Evolutionary conservation across 495 filamentous ascomycete species (phyloP).

Genomic region (Hyaloscypha finlandica): DNA sequence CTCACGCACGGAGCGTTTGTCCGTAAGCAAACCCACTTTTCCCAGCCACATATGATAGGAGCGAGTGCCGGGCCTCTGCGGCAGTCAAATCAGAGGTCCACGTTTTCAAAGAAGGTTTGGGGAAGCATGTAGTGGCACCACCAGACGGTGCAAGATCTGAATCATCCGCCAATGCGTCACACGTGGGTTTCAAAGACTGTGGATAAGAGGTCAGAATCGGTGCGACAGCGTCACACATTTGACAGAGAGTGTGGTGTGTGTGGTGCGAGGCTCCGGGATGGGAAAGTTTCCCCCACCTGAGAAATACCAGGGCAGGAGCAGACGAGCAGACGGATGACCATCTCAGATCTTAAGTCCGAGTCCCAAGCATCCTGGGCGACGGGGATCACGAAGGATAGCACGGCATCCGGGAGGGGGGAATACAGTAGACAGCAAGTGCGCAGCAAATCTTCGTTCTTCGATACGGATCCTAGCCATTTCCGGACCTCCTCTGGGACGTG

Average conservation of each 20-base stretch:
- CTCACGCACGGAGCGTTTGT: not conserved
- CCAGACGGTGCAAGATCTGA: not conserved
- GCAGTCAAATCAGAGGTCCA: conserved; percentile 6
- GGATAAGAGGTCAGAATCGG: not conserved
- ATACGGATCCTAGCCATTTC: not conserved
- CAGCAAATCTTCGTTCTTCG: not conserved
- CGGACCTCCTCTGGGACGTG: not conserved
- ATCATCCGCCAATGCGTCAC: conserved; percentile 2
- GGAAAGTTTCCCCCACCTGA: not conserved
- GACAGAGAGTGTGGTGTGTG: too few relatives aligned
- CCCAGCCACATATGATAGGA: not conserved
- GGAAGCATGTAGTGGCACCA: not conserved
- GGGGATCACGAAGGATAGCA: not conserved
- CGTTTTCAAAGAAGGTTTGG: not conserved
- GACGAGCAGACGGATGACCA: not conserved
- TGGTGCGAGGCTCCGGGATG: not conserved
- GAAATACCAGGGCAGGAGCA: not conserved
- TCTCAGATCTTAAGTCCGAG: not conserved
- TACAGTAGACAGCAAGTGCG: not conserved
- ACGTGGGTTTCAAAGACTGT: not conserved
- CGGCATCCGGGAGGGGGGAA: not conserved
- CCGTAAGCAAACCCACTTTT: not conserved
- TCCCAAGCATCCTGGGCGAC: not conserved
- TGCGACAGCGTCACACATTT: not conserved
- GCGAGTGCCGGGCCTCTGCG: not conserved